A percentile compares a stretch with the other conserved stretches of the same genome.
Evolutionary conservation across 768 basidiomycete species (phyloP).

Genomic region (Leccinum uliginosum): DNA sequence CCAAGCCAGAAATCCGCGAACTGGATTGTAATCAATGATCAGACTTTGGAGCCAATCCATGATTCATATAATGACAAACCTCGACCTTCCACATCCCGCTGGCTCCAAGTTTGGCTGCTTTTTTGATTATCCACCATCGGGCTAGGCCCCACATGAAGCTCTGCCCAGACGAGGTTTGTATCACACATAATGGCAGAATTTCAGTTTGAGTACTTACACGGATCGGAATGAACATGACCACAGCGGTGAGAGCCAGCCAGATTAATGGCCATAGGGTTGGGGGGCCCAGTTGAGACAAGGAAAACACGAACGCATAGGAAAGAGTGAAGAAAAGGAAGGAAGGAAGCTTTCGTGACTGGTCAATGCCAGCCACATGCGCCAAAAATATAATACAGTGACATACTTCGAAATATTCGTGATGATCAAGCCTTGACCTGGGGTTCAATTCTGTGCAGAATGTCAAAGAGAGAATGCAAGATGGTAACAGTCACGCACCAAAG

Average conservation of each 20-base stretch:
- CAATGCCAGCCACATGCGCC: background rate
- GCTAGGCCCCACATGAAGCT: constrained; percentile 34
- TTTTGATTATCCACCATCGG: constrained; percentile 77
- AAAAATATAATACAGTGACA: constrained; percentile 8
- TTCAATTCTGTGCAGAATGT: constrained; percentile 53
- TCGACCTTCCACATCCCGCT: constrained; percentile 75
- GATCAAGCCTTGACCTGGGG: constrained; percentile 67
- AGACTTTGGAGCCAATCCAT: background rate
- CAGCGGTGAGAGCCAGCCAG: constrained; percentile 65
- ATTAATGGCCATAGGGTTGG: constrained; percentile 76
- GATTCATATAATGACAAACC: constrained; percentile 34
- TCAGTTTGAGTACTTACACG: constrained; percentile 36
- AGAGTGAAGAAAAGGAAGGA: constrained; percentile 68
- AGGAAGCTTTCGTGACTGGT: constrained; percentile 51
- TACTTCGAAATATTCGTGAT: constrained; percentile 73
- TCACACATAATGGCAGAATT: background rate
- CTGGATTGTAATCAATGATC: constrained; percentile 29
- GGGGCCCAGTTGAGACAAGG: constrained; percentile 62
- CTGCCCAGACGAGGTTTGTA: constrained; percentile 33
- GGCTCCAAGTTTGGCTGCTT: constrained; percentile 55
- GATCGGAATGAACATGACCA: constrained; percentile 71
- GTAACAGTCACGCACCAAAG: constrained; percentile 51
- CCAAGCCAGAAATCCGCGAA: constrained; percentile 90
- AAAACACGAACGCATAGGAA: constrained; percentile 78
- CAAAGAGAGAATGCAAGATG: background rate